A percentile compares a stretch with the other conserved stretches of the same genome.
These are phyloP conservation scores for Phaffia australis DNA, from an alignment of 768 basidiomycete genomes.

Conservation along the genomic window DNA sequence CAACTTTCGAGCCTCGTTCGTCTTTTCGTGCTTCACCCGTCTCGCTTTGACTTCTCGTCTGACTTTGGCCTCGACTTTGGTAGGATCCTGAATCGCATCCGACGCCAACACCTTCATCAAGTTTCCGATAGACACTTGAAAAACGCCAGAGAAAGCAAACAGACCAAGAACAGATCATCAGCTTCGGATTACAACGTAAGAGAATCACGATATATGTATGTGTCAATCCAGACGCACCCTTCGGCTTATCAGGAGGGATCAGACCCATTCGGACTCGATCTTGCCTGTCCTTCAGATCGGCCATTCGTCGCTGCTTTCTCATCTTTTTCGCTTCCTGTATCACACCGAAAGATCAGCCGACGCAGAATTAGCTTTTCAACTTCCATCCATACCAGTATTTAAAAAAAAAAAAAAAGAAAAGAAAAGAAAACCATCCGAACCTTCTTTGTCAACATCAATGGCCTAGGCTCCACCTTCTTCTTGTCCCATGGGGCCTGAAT, in stretches of 20 bases:
- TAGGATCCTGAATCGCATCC: slow-evolving; percentile 94
- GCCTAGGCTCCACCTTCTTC: slow-evolving; percentile 63
- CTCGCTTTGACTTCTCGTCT: slow-evolving; percentile 84
- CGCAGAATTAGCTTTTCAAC: neutral
- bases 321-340: slow-evolving; percentile 86
- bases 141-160: neutral
- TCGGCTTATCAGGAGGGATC: slow-evolving; percentile 85
- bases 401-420: neutral
- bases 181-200: neutral
- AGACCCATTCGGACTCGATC: slow-evolving; percentile 94
- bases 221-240: slow-evolving; percentile 48
- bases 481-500: slow-evolving; percentile 85
- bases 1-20: slow-evolving; percentile 82
- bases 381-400: neutral
- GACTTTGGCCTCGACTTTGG: slow-evolving; percentile 90
- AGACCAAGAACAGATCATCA: neutral
- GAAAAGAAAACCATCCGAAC: slow-evolving; percentile 37
- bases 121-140: slow-evolving; percentile 77
- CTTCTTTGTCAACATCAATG: slow-evolving; percentile 87
- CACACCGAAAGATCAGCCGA: neutral
- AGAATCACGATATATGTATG: neutral
- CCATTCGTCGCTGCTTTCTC: slow-evolving; percentile 74
- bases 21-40: slow-evolving; percentile 79
- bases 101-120: slow-evolving; percentile 95
- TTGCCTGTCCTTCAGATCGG: slow-evolving; percentile 83